Evolutionary conservation across 495 filamentous ascomycete genomes (phyloP).

Genomic region (Tuber brumale): DNA sequence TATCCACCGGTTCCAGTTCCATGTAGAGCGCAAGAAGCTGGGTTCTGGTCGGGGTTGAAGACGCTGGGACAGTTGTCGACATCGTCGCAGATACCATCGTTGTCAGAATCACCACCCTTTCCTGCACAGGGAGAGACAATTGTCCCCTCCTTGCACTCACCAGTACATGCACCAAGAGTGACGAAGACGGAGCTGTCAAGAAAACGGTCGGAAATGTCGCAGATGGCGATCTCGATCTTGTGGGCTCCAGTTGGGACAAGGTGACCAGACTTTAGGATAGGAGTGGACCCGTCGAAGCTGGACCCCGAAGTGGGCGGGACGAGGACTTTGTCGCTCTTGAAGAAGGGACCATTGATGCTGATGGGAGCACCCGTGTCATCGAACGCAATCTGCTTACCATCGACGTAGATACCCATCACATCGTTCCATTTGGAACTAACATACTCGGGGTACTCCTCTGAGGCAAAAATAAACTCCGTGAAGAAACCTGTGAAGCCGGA

Average conservation of each 20-base stretch:
- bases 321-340: slow-evolving; percentile 23
- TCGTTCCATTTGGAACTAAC: slow-evolving; percentile 33
- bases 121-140: slow-evolving; percentile 5
- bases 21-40: background rate
- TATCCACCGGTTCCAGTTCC: too few relatives aligned
- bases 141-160: slow-evolving; percentile 21
- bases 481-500: slow-evolving; percentile 19
- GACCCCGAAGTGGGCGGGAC: slow-evolving; percentile 29
- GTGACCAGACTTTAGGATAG: slow-evolving; percentile 21
- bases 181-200: slow-evolving; percentile 35
- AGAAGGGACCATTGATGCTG: slow-evolving; percentile 28
- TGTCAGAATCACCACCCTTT: background rate
- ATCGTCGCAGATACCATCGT: slow-evolving; percentile 5
- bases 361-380: slow-evolving; percentile 20
- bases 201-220: slow-evolving; percentile 26
- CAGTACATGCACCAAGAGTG: slow-evolving; percentile 23
- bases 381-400: slow-evolving; percentile 30
- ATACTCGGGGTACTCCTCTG: slow-evolving; percentile 36
- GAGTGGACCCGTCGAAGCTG: slow-evolving; percentile 29
- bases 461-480: slow-evolving; percentile 31
- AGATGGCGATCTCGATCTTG: slow-evolving; percentile 35
- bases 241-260: slow-evolving; percentile 16
- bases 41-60: background rate
- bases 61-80: background rate
- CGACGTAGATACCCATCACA: slow-evolving; percentile 35